Base-by-base conservation (phyloP, 495 filamentous ascomycete species). In the Parathielavia appendiculata region DNA sequence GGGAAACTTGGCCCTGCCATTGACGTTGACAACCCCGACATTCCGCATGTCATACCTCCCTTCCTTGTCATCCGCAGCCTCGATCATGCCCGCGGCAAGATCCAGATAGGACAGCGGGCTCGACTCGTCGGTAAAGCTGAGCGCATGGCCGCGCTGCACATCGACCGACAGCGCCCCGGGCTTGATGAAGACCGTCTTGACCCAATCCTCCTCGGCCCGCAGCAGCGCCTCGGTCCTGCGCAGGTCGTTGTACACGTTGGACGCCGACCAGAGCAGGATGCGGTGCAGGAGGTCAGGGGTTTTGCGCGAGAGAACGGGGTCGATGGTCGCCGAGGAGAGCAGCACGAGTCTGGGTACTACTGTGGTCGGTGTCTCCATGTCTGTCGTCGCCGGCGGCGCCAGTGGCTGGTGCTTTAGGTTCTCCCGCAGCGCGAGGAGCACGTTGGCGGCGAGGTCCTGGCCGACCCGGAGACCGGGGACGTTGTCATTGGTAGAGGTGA, bases 51-150 rank as follows among this genome's bases (percentile, higher is more conserved):
- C 73, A 56, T 69, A 81, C 11, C 49, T 20, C 2, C 68, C 69
- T 3, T 68, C 63, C 4, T 64, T 54, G 34, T 68, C 68, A 54
- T 74, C 65, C 8, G 76, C 77, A 4, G 71, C 71, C 64, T 81
- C 76, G 40, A 80, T 67, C 77, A 79, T 79, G 6, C 43, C 76
- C 4, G 70, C 77, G 3, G 75, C 73, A 11, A 81, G 60, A 52
- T 80, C 76, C 12, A 76, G 19, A 35, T 74, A 81, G n/a, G 61
- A 67, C 20, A 78, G 9, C 35, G 69, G 69, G 36, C 62, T 68
- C 51, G 72, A 61, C 59, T 70, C 45, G 11, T 72, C 62, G 35
- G 64, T 61, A 20, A 72, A 32, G 54, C 56, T 77, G 17, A 79
- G 58, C 36, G n/a, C 48, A 63, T 79, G 77, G 16, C 69, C 76